These are phyloP conservation scores for Podila verticillata DNA, from an alignment of 192 early-diverging fungal species.

Conservation along the genomic window DNA sequence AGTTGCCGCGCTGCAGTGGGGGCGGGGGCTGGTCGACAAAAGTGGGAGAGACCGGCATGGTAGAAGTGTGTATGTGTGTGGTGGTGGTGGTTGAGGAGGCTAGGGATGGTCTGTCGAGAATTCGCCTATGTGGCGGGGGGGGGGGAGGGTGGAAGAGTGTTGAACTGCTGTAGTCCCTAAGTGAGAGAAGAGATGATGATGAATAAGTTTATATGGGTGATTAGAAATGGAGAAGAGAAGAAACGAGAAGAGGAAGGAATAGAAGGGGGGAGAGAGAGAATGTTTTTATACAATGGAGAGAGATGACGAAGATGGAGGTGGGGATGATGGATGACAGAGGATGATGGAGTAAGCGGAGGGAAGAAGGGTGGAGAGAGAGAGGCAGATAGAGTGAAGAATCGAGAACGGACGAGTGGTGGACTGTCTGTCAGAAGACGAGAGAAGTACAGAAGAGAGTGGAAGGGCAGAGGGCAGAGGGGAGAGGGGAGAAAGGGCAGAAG, in stretches of 20 bases:
- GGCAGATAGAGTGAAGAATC: no score
- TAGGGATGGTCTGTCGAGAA: neutral
- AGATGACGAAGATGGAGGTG: neutral
- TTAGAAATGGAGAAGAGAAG: neutral
- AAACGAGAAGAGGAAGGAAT: neutral
- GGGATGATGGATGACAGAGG: neutral
- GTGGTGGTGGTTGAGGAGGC: neutral
- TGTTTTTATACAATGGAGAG: neutral
- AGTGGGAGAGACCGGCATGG: conserved; percentile 26
- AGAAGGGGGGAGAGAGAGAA: neutral
- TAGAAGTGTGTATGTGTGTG: neutral
- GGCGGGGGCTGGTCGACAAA: conserved; percentile 47
- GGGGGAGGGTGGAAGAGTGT: neutral
- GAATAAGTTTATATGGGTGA: no score
- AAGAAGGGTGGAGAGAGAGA: no score
- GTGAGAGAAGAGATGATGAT: no score
- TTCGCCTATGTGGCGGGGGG: conserved; percentile 1
- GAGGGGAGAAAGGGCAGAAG: no score
- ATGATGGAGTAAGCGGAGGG: no score
- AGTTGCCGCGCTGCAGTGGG: conserved; percentile 40
- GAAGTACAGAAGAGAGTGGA: no score
- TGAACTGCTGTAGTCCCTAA: neutral
- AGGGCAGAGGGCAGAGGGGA: no score
- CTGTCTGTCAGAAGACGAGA: no score
- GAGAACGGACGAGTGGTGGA: neutral